Evolutionary conservation across 148 eudicot species (phyloP).

Genomic region (Nepenthes mirabilis): DNA sequence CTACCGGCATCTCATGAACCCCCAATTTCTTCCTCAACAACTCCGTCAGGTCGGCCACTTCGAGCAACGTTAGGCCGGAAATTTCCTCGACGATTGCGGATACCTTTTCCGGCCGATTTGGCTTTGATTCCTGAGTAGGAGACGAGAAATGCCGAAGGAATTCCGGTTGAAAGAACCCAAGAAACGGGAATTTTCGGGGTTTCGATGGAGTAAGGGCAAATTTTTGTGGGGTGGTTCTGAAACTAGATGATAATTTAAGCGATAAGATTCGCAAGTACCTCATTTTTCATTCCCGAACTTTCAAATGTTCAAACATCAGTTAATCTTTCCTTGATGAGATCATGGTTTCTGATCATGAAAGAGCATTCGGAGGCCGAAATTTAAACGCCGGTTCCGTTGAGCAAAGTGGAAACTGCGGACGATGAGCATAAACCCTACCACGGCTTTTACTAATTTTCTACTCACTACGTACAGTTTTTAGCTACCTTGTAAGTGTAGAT

Average conservation of each 20-base stretch:
- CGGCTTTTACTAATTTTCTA: too few species aligned
- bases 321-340: background rate
- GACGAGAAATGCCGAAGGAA: slow-evolving; percentile 18
- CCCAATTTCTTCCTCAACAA: slow-evolving; percentile 48
- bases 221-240: slow-evolving; percentile 7
- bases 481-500: too few species aligned
- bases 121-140: slow-evolving; percentile 15
- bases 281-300: slow-evolving; percentile 12
- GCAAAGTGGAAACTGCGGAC: background rate
- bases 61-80: slow-evolving; percentile 50
- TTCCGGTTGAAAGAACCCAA: slow-evolving; percentile 15
- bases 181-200: slow-evolving; percentile 7
- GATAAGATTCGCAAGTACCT: slow-evolving; percentile 17
- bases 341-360: too few species aligned
- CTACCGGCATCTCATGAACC: slow-evolving; percentile 59
- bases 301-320: background rate
- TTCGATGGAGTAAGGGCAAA: slow-evolving; percentile 1
- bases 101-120: slow-evolving; percentile 32
- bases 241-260: slow-evolving; percentile 12
- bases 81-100: slow-evolving; percentile 56
- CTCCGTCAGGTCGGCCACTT: slow-evolving; percentile 60
- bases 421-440: slow-evolving; percentile 6
- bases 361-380: too few species aligned
- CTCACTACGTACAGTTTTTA: too few species aligned
- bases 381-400: too few species aligned